These are phyloP conservation scores for Cynara cardunculus DNA, from an alignment of 129 eudicot genomes.

Conservation along the genomic window DNA sequence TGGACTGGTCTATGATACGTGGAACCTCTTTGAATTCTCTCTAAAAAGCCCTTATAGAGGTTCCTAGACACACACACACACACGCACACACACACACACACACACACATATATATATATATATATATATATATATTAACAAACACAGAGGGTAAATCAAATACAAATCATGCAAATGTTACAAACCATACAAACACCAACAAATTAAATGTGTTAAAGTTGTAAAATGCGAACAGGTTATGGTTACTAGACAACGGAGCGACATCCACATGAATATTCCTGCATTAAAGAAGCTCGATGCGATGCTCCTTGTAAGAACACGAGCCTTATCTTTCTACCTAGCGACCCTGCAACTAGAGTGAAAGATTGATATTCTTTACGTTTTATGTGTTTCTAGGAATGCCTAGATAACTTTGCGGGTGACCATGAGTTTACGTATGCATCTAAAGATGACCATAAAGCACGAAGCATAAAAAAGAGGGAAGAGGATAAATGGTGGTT, in stretches of 20 bases:
- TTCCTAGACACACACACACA: too few species aligned
- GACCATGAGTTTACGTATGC: slow-evolving; percentile 74
- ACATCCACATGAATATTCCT: slow-evolving; percentile 76
- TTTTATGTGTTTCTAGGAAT: slow-evolving; percentile 46
- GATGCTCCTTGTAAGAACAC: slow-evolving; percentile 82
- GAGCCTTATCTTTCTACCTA: neutral
- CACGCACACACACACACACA: too few species aligned
- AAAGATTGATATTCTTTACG: neutral
- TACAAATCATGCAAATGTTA: too few species aligned
- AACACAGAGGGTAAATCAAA: too few species aligned
- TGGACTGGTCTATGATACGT: neutral
- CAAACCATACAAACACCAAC: too few species aligned
- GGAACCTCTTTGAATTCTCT: neutral
- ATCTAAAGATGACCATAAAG: slow-evolving; percentile 56
- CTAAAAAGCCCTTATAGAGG: neutral
- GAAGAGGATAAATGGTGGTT: slow-evolving; percentile 98
- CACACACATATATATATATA: too few species aligned
- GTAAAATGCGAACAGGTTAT: slow-evolving; percentile 46
- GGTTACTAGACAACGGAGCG: slow-evolving; percentile 70
- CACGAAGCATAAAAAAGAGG: slow-evolving; percentile 45
- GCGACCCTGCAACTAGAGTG: neutral
- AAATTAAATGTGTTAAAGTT: slow-evolving; percentile 10
- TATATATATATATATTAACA: too few species aligned
- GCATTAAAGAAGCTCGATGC: slow-evolving; percentile 78
- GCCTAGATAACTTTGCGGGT: slow-evolving; percentile 76